Evolutionary conservation across 2,329 filamentous ascomycete species (phyloP).

Genomic region (Fusarium sp.): DNA sequence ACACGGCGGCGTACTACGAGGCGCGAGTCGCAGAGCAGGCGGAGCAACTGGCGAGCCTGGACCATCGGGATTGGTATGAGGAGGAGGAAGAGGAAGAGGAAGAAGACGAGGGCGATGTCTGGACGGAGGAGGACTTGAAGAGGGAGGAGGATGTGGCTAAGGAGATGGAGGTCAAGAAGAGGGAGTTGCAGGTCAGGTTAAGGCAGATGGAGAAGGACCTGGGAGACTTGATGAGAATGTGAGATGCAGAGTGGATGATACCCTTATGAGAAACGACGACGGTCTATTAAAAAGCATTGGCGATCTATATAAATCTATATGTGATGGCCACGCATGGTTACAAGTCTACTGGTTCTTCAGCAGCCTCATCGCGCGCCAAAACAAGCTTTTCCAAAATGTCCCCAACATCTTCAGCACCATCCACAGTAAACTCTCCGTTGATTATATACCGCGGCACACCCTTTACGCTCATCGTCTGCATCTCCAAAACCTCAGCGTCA

Average conservation of each 20-base stretch:
- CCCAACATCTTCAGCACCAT: conserved; percentile 78
- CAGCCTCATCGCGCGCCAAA: conserved; percentile 56
- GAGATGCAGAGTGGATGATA: conserved; percentile 44
- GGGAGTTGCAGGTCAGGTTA: conserved; percentile 66
- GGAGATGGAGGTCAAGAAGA: conserved; percentile 69
- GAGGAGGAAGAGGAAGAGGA: conserved; percentile 66
- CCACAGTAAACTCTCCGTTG: conserved; percentile 74
- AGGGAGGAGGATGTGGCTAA: conserved; percentile 76
- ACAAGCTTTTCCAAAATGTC: conserved; percentile 77
- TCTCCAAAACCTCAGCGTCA: conserved; percentile 66
- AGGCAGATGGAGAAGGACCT: conserved; percentile 68
- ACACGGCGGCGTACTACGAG: conserved; percentile 86
- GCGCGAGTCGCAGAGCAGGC: conserved; percentile 81
- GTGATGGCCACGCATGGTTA: not conserved
- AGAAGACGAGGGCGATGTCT: conserved; percentile 60
- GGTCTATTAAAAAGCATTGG: not conserved
- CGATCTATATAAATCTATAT: not conserved
- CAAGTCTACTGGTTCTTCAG: not conserved
- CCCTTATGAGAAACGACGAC: conserved; percentile 35
- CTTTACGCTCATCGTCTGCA: conserved; percentile 65
- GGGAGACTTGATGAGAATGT: conserved; percentile 67
- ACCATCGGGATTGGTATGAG: conserved; percentile 68
- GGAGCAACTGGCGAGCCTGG: conserved; percentile 79
- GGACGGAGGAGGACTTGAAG: conserved; percentile 77
- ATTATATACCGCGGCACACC: conserved; percentile 84